These are phyloP conservation scores for Colletotrichum chlorophyti DNA, from an alignment of 2,329 filamentous ascomycete species.

Conservation along the genomic window DNA sequence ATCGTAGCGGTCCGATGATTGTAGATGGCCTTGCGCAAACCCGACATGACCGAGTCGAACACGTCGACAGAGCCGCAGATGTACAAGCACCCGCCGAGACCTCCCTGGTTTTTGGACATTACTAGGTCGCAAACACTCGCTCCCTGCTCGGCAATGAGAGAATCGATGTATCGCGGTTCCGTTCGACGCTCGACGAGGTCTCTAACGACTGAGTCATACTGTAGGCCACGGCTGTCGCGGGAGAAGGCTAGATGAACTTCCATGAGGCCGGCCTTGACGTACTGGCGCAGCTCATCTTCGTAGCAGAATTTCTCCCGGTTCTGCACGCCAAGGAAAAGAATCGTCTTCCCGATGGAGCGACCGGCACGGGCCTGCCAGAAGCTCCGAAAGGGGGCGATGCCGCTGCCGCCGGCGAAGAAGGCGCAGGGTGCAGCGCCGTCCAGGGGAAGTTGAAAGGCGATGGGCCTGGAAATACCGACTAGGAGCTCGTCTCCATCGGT, in stretches of 20 bases:
- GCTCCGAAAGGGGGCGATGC: slow-evolving; percentile 59
- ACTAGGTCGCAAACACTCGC: slow-evolving; percentile 58
- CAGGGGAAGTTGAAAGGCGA: slow-evolving; percentile 58
- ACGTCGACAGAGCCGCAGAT: slow-evolving; percentile 39
- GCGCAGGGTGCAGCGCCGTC: slow-evolving; percentile 57
- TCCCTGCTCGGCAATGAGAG: slow-evolving; percentile 57
- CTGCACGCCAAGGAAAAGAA: slow-evolving; percentile 59
- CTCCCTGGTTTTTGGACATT: slow-evolving; percentile 63
- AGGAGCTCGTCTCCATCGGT: slow-evolving; percentile 53
- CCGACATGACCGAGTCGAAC: slow-evolving; percentile 62
- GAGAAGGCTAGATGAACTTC: slow-evolving; percentile 62
- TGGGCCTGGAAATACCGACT: slow-evolving; percentile 58
- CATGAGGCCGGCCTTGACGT: slow-evolving; percentile 54
- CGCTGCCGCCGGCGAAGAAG: slow-evolving; percentile 60
- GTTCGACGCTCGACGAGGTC: slow-evolving; percentile 57
- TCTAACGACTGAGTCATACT: slow-evolving; percentile 46
- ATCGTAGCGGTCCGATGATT: slow-evolving; percentile 58
- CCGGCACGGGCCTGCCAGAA: slow-evolving; percentile 58
- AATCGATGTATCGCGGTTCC: slow-evolving; percentile 58
- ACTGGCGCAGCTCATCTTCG: slow-evolving; percentile 53
- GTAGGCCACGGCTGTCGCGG: slow-evolving; percentile 53
- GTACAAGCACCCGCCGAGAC: slow-evolving; percentile 40
- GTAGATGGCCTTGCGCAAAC: slow-evolving; percentile 62
- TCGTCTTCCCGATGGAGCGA: slow-evolving; percentile 49
- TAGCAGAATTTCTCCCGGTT: slow-evolving; percentile 59